phyloP scores from a whole-genome alignment of 768 basidiomycete genomes.

The Chalciporus piperatus region DNA sequence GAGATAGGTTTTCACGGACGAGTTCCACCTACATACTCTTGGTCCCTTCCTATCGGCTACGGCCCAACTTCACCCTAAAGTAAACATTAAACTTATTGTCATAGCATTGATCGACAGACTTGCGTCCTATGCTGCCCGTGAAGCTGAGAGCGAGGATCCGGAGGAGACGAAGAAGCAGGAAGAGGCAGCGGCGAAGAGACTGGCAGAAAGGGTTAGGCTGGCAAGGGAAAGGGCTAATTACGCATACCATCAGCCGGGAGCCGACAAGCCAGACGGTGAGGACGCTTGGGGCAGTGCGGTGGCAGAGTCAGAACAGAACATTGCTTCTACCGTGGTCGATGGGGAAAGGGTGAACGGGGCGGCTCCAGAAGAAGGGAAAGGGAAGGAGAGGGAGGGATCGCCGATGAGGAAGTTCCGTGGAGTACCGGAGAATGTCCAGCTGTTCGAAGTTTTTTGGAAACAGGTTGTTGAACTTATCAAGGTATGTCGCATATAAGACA shows the following conservation, averaged over 20 bases:
- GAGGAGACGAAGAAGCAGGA: conserved; percentile 93
- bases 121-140: conserved; percentile 93
- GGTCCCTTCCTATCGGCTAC: conserved; percentile 95
- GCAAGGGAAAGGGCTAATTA: conserved; percentile 62
- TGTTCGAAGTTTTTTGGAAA: conserved; percentile 99
- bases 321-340: background rate
- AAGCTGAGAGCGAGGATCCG: conserved; percentile 94
- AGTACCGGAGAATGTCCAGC: conserved; percentile 88
- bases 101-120: conserved; percentile 96
- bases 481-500: conserved; percentile 42
- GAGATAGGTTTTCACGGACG: conserved; percentile 90
- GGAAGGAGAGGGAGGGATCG: conserved; percentile 54
- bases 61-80: conserved; percentile 94
- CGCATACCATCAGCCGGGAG: conserved; percentile 41
- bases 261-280: conserved; percentile 15
- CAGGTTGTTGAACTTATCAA: conserved; percentile 98
- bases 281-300: conserved; percentile 27
- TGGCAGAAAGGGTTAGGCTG: conserved; percentile 81
- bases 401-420: conserved; percentile 86
- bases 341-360: conserved; percentile 17
- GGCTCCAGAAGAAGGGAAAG: conserved; percentile 26
- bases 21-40: conserved; percentile 96
- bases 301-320: conserved; percentile 20
- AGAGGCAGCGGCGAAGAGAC: conserved; percentile 84
- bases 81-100: conserved; percentile 98